Base-by-base conservation (phyloP, 352 stramenopile species). In the Globisporangium mamillatum region DNA sequence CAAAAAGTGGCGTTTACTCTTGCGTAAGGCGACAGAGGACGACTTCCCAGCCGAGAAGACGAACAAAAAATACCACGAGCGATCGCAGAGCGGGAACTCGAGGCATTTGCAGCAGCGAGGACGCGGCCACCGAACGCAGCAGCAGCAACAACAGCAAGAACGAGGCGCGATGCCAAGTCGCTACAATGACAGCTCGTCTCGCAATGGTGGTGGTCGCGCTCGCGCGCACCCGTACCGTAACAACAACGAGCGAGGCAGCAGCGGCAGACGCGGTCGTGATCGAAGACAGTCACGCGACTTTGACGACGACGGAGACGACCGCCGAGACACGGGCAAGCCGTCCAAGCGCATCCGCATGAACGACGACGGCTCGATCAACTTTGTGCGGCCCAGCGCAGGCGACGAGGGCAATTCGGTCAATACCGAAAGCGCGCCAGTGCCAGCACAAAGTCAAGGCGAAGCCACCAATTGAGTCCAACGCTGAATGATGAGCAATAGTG, bases 11-110 rank as follows among this genome's bases (percentile, higher is more conserved):
- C 80, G 87, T 7, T 18, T 95, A 24, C 66, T 95, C 25, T 60
- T 95, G 60, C 85, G 87, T 53, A 81, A 79, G 32, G 87, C 87
- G 6, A 95, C 85, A 0, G 74, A 80, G 36, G 82, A 93, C 24
- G 87, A 95, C 58, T 93, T 95, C 65, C 87, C 87, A 27, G 73
- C 87, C 0, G 87, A 95, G 70, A 95, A 95, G 68, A 68, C 77
- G 10, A 72, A 81, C 46, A 91, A 91, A 66, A 79, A 81, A 66
- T 93, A 93, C 74, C 85, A 93, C 64, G 77, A 86, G 32, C 83
- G 85, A n/a, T 71, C 70, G 48, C 44, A 52, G 44, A 36, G 63
- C 38, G 24, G 50, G 5, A 58, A 44, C n/a, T n/a, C n/a, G 12
- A 38, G 60, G 6, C 59, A 48, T 16, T 27, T 64, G 14, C 57